A percentile compares a stretch with the other conserved stretches of the same genome.
Conservation (phyloP, 129 eudicot species). For the Artemisia tridentata region DNA sequence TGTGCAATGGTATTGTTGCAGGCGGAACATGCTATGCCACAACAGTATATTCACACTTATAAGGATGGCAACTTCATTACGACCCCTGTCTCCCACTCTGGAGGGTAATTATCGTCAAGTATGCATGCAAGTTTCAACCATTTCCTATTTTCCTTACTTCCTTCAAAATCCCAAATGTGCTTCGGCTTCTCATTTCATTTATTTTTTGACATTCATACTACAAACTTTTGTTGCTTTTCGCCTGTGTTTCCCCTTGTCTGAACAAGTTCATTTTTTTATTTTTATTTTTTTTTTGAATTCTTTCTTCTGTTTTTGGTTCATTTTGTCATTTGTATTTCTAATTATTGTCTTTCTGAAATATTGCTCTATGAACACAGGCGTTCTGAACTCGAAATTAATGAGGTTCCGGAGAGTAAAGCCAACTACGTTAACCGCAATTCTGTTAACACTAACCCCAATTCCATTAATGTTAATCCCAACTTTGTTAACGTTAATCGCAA, state of each 20-base stretch:
- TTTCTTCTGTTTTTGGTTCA: background rate
- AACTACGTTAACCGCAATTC: background rate
- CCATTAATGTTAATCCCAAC: background rate
- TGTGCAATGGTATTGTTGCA: conserved; percentile 27
- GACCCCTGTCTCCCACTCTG: conserved; percentile 88
- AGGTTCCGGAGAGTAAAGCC: conserved; percentile 11
- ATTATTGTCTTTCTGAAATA: conserved; percentile 4
- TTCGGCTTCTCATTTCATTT: background rate
- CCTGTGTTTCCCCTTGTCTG: background rate
- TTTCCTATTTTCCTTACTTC: background rate
- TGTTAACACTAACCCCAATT: background rate
- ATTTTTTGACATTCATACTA: background rate
- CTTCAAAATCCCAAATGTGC: background rate
- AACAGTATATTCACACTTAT: conserved; percentile 68
- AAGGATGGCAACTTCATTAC: conserved; percentile 80
- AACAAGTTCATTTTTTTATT: background rate
- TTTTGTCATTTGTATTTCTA: conserved; percentile 1
- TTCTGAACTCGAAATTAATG: background rate
- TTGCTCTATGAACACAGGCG: conserved; percentile 14
- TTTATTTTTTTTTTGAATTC: too few species aligned
- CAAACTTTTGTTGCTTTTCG: background rate
- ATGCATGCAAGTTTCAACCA: conserved; percentile 24
- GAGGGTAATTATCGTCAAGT: conserved; percentile 46
- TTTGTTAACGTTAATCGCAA: background rate
- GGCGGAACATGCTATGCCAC: conserved; percentile 91